phyloP scores from a whole-genome alignment of 2,329 filamentous ascomycete species.

The Trichoderma oligosporum region DNA sequence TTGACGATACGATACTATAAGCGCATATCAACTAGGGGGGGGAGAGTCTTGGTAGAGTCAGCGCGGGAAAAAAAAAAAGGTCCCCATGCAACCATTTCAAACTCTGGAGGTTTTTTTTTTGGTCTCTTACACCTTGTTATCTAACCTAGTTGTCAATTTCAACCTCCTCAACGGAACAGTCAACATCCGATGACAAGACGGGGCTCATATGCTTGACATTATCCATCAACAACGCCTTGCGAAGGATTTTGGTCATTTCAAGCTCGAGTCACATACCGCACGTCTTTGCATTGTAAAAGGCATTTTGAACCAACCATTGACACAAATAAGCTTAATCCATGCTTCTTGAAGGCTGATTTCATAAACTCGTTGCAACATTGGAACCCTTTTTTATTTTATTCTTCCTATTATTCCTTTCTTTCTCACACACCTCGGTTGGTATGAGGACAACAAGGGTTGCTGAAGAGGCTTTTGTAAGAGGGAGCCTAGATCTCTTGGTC shows the following conservation, averaged over 20 bases:
- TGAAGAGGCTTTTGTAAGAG: neutral
- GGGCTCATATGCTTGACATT: neutral
- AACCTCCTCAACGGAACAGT: neutral
- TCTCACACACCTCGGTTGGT: too few species aligned
- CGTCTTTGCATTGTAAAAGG: neutral
- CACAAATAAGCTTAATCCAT: conserved; percentile 18
- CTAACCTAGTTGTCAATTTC: neutral
- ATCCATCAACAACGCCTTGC: conserved; percentile 11
- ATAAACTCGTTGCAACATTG: neutral
- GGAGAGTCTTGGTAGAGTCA: conserved; percentile 7
- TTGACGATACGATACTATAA: too few species aligned
- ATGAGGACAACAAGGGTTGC: neutral
- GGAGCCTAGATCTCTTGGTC: neutral
- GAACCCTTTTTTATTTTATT: neutral
- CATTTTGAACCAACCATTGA: neutral
- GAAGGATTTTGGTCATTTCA: conserved; percentile 4
- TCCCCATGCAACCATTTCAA: neutral
- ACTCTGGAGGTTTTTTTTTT: neutral
- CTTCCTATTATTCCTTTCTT: neutral
- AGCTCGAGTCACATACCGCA: neutral
- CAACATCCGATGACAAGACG: conserved; percentile 9
- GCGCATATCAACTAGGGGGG: too few species aligned
- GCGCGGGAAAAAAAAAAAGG: neutral
- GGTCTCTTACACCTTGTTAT: neutral
- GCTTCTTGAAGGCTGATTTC: conserved; percentile 8